Evolutionary conservation across 2,329 filamentous ascomycete genomes (phyloP).

Genomic region (Colletotrichum tanaceti): DNA sequence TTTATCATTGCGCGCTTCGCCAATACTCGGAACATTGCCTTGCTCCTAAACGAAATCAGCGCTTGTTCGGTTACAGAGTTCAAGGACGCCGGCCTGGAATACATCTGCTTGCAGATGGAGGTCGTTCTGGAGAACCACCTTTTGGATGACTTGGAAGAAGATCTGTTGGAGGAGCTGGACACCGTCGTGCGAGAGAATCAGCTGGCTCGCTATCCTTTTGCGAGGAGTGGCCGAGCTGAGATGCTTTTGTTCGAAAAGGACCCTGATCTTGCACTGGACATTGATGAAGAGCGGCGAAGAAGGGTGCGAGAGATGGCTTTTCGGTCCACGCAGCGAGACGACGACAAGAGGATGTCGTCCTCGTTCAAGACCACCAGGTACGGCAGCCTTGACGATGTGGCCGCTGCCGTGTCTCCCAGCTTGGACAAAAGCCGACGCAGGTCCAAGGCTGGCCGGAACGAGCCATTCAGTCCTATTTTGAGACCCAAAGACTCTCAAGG

Average conservation of each 20-base stretch:
- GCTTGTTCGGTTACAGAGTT: slow-evolving; percentile 86
- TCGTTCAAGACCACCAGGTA: slow-evolving; percentile 70
- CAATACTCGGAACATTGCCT: slow-evolving; percentile 86
- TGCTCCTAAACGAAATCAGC: slow-evolving; percentile 85
- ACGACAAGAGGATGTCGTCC: slow-evolving; percentile 71
- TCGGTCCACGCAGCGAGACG: slow-evolving; percentile 70
- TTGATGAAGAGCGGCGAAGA: slow-evolving; percentile 75
- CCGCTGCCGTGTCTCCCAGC: slow-evolving; percentile 53
- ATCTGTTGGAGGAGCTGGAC: slow-evolving; percentile 85
- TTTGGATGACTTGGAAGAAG: slow-evolving; percentile 85
- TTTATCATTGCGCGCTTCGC: slow-evolving; percentile 84
- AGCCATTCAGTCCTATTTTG: slow-evolving; percentile 73
- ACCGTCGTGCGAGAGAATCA: slow-evolving; percentile 85
- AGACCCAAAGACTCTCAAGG: slow-evolving; percentile 74
- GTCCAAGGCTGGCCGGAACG: slow-evolving; percentile 61
- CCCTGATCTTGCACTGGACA: slow-evolving; percentile 71
- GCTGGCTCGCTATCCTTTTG: slow-evolving; percentile 79
- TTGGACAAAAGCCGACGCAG: slow-evolving; percentile 60
- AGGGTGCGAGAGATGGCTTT: slow-evolving; percentile 83
- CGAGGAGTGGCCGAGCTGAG: slow-evolving; percentile 79
- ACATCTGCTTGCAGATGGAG: slow-evolving; percentile 91
- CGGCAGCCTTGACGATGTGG: slow-evolving; percentile 73
- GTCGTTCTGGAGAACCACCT: slow-evolving; percentile 91
- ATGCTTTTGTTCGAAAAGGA: slow-evolving; percentile 72
- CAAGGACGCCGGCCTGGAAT: slow-evolving; percentile 88